These are phyloP conservation scores for Dictyostelium citrinum DNA, from an alignment of 78 protist species.

Conservation along the genomic window DNA sequence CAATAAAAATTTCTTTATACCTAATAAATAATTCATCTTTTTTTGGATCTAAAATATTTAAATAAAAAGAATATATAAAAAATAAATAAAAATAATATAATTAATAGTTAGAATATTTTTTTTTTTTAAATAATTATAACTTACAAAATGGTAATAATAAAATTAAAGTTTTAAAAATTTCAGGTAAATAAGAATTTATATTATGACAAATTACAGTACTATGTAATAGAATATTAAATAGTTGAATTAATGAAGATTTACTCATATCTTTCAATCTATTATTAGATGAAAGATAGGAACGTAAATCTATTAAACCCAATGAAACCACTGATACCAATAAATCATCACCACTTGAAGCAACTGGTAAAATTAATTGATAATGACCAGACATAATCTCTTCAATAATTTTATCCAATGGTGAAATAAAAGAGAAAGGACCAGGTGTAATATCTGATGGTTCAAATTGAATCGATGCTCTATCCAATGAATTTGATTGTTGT, in stretches of 20 bases:
- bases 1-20: conserved; percentile 2
- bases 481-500: neutral
- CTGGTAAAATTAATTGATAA: conserved; percentile 35
- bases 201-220: conserved; percentile 17
- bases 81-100: no score
- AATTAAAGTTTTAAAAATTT: conserved; percentile 35
- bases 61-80: no score
- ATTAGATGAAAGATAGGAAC: neutral
- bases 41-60: conserved; percentile 2
- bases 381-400: conserved; percentile 41
- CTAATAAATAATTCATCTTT: conserved; percentile 47
- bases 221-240: conserved; percentile 28
- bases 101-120: no score
- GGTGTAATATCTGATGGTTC: conserved; percentile 28
- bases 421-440: conserved; percentile 8
- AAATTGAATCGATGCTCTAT: neutral
- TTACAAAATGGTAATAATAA: conserved; percentile 33
- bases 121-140: neutral
- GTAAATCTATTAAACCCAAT: conserved; percentile 10
- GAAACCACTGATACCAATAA: conserved; percentile 4
- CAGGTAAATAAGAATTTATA: neutral
- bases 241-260: neutral
- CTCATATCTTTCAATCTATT: neutral
- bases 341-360: conserved; percentile 61
- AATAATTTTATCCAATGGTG: conserved; percentile 53